Evolutionary conservation across 805 yeast genomes (phyloP).

Genomic region (Suhomyces sp.): DNA sequence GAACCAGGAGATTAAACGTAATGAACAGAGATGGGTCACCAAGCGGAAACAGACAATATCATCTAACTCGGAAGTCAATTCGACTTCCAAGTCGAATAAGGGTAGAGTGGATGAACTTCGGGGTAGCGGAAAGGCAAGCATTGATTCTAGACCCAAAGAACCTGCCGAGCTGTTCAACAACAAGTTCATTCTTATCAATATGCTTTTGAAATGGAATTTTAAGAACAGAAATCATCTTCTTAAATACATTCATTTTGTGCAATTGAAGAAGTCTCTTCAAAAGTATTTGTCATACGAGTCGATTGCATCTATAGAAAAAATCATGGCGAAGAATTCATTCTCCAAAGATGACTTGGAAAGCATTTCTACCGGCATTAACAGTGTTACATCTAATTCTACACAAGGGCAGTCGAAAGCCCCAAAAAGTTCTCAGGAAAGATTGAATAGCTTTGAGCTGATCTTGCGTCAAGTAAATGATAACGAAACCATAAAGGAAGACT

Average conservation of each 20-base stretch:
- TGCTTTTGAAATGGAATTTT: constrained; percentile 44
- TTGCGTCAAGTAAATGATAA: constrained; percentile 17
- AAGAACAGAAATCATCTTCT: constrained; percentile 31
- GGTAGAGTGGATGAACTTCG: constrained; percentile 7
- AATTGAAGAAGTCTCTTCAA: constrained; percentile 21
- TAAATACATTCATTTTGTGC: constrained; percentile 38
- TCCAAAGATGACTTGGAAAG: not conserved
- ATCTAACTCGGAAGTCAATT: not conserved
- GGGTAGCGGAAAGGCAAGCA: constrained; percentile 4
- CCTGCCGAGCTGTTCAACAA: constrained; percentile 27
- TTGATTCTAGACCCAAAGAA: constrained; percentile 9
- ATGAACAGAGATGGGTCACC: constrained; percentile 1
- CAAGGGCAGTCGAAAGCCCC: not conserved
- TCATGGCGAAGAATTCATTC: constrained; percentile 20
- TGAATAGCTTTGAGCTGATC: constrained; percentile 33
- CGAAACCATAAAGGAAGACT: constrained; percentile 38
- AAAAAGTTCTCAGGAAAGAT: constrained; percentile 5
- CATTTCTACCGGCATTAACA: not conserved
- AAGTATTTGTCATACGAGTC: constrained; percentile 36
- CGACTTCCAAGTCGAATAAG: not conserved
- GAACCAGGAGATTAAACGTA: constrained; percentile 1
- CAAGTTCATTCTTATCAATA: constrained; percentile 35
- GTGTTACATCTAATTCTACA: not conserved
- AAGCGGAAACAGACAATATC: not conserved
- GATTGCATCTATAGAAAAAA: constrained; percentile 30